Evolutionary conservation across 2,329 filamentous ascomycete genomes (phyloP).

Genomic region (Epichloe hybrida): DNA sequence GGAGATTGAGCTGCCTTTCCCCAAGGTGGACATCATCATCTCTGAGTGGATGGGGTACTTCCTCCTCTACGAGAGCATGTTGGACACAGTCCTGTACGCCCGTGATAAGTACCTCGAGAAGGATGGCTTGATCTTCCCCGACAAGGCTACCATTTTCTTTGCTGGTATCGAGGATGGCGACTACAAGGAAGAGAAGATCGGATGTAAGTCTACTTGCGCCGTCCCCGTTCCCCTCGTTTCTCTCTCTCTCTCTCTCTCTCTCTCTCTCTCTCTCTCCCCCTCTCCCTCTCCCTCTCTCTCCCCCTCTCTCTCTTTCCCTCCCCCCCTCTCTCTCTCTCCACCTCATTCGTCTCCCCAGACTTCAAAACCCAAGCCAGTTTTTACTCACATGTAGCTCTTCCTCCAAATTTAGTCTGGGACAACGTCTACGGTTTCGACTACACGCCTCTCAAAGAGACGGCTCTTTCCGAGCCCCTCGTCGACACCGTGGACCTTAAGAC

Average conservation of each 20-base stretch:
- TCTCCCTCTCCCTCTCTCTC: background rate
- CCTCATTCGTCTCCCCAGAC: too few species aligned
- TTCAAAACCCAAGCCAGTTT: background rate
- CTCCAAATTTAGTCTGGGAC: constrained; percentile 72
- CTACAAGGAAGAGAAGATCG: constrained; percentile 99
- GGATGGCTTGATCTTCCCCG: constrained; percentile 90
- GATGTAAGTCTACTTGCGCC: constrained; percentile 50
- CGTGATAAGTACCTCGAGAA: constrained; percentile 81
- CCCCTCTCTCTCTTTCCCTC: too few species aligned
- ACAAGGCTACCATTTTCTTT: constrained; percentile 96
- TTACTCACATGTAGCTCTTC: too few species aligned
- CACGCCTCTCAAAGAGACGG: constrained; percentile 81
- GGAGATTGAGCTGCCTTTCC: constrained; percentile 84
- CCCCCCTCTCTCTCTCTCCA: background rate
- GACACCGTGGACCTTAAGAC: constrained; percentile 97
- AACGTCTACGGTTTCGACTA: constrained; percentile 99
- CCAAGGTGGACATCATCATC: constrained; percentile 98
- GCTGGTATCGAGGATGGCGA: constrained; percentile 97
- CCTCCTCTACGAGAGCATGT: constrained; percentile 95
- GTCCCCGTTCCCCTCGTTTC: background rate
- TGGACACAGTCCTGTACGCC: constrained; percentile 95
- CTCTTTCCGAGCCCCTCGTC: constrained; percentile 88
- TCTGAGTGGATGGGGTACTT: constrained; percentile 99
- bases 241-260: background rate
- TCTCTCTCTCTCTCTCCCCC: background rate